A percentile compares a stretch with the other conserved stretches of the same genome.
phyloP scores from a whole-genome alignment of 441 rosid species.

The Jatropha podagrica region DNA sequence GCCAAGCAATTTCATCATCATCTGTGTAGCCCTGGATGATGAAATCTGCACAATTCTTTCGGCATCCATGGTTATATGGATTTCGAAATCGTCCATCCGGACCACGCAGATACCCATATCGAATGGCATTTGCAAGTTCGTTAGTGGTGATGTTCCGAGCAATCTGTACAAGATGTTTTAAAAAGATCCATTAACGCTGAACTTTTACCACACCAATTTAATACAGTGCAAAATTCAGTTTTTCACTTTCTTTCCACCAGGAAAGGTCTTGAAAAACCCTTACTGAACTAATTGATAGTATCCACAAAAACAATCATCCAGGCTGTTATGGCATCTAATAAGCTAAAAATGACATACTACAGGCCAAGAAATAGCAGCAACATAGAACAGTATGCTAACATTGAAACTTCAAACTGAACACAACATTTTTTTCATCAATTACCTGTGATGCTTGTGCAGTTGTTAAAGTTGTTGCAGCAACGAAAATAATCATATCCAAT shows the following conservation, averaged over 20 bases:
- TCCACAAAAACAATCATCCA: not conserved
- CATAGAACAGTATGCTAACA: not conserved
- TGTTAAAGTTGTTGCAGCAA: constrained; percentile 63
- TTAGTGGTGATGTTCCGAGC: constrained; percentile 88
- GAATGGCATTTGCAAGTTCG: constrained; percentile 64
- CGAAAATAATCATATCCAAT: constrained; percentile 53
- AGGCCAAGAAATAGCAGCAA: not conserved
- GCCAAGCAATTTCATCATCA: constrained; percentile 74
- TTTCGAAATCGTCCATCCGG: constrained; percentile 77
- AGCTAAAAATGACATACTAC: not conserved
- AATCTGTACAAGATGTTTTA: constrained; percentile 50
- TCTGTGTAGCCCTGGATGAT: constrained; percentile 62
- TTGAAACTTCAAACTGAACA: constrained; percentile 4
- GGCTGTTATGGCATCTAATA: not conserved
- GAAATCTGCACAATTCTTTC: constrained; percentile 83
- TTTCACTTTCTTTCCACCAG: not conserved
- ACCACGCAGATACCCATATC: constrained; percentile 72
- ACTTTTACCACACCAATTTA: not conserved
- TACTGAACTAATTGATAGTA: not conserved
- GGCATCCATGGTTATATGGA: constrained; percentile 91
- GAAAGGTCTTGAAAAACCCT: not conserved
- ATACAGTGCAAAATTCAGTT: not conserved
- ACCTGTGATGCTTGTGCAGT: constrained; percentile 76
- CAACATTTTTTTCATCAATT: constrained; percentile 16
- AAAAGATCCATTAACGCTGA: not conserved